These are phyloP conservation scores for Melampsora larici-populina DNA, from an alignment of 1,284 basidiomycete genomes.

Conservation along the genomic window DNA sequence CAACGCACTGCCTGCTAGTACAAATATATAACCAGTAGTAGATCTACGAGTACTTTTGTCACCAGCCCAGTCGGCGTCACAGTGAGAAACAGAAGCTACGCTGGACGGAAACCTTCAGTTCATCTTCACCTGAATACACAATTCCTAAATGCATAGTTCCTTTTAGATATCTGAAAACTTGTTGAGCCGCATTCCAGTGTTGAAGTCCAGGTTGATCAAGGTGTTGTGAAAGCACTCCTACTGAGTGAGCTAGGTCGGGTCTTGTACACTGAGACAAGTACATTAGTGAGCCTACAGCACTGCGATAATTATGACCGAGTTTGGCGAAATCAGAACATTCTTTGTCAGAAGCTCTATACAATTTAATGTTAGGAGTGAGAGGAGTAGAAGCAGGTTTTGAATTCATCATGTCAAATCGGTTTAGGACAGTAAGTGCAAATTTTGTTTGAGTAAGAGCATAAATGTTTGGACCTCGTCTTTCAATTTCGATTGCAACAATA, in stretches of 20 bases:
- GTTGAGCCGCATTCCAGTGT: not conserved
- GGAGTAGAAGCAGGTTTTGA: too few species aligned
- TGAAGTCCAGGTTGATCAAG: not conserved
- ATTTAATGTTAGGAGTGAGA: too few species aligned
- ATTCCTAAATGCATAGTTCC: not conserved
- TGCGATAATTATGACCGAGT: not conserved
- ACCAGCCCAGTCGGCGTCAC: conserved; percentile 14
- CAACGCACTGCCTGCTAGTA: not conserved
- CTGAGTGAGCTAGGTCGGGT: too few species aligned
- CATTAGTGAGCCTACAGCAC: not conserved
- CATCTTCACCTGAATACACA: not conserved
- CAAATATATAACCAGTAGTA: conserved; percentile 6
- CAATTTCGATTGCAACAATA: too few species aligned
- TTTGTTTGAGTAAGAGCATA: too few species aligned
- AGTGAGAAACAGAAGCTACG: not conserved
- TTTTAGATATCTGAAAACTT: not conserved
- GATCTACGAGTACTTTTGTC: not conserved
- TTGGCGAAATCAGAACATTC: not conserved
- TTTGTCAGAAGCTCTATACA: conserved; percentile 2
- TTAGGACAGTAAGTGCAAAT: too few species aligned
- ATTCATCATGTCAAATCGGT: too few species aligned
- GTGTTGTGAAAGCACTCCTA: conserved; percentile 14
- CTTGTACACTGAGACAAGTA: too few species aligned
- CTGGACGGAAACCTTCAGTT: too few species aligned
- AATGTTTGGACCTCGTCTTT: too few species aligned